phyloP scores from a whole-genome alignment of 257 asterid genomes.

The Solanum peruvianum region DNA sequence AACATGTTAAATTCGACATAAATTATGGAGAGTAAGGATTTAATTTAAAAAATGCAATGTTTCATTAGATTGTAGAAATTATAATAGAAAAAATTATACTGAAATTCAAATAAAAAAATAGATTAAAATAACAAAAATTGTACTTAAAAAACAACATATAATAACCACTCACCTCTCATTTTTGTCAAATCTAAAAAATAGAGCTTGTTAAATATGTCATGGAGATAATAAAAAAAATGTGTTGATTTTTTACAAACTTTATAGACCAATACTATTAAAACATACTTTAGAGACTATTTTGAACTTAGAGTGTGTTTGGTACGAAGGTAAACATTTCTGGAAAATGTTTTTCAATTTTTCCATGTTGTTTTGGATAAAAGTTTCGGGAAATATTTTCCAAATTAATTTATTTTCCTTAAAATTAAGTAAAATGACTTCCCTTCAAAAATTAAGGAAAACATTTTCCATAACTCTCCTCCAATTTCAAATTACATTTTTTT shows the following conservation, averaged over 20 bases:
- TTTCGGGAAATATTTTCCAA: too few species aligned
- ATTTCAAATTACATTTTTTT: too few species aligned
- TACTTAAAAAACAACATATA: neutral
- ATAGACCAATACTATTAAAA: neutral
- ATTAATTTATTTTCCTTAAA: too few species aligned
- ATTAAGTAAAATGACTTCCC: too few species aligned
- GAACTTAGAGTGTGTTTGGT: too few species aligned
- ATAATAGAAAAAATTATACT: neutral
- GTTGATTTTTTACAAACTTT: neutral
- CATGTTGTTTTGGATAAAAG: too few species aligned
- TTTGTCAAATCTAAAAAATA: neutral
- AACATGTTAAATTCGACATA: neutral
- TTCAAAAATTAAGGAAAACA: too few species aligned
- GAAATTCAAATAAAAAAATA: neutral
- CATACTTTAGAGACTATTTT: neutral
- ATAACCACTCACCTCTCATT: neutral
- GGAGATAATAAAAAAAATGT: neutral
- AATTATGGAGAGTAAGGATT: neutral
- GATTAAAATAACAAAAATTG: neutral
- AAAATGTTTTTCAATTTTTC: too few species aligned
- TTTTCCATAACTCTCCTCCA: too few species aligned
- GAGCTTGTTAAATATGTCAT: neutral
- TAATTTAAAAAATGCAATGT: accelerated
- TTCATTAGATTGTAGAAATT: neutral
- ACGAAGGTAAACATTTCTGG: too few species aligned